Evolutionary conservation across 345 rosid species (phyloP), one percentile per base, ranked within the genome.

Genomic region (rapeseed (Brassica napus)): DNA sequence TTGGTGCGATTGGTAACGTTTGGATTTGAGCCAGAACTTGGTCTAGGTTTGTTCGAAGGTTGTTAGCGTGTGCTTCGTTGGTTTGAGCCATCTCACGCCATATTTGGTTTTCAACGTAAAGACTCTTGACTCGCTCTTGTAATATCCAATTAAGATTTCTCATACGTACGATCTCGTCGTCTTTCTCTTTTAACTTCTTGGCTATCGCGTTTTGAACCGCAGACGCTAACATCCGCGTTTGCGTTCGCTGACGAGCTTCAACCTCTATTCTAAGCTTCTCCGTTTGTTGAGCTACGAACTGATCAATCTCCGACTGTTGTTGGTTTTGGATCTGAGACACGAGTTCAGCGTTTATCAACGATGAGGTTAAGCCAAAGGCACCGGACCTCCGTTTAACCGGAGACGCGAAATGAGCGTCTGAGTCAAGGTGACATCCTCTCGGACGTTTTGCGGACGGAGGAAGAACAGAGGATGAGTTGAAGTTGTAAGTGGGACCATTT

Each of bases 1-100:
- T 54, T 47, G 55, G 55, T 47, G 55, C 55, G 18, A 47, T 75
- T 32, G 69, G 81, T 7, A 77, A 74, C 72, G 49, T 86, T 64
- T 88, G 86, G 26, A 87, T 86, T 68, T 89, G 89, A 52, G 92
- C 91, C 61, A 93, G 83, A 26, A 88, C 89, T 4, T 85, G 90
- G 54, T 84, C 89, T 1, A 93, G 86, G 42, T 89, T 86, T 76
- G 71, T 78, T 2, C 93, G 81, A 15, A 93, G 85, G 2, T 87
- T 84, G 67, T 86, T 89, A 11, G 93, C 93, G 2, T 87, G 83
- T 49, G 91, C 91, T 82, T 93, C 98, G 24, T 89, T 90, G 14
- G 84, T 80, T 47, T 88, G 92, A 0, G 97, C 97, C 24, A 89
- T 65, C 28, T 89, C 90, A 2, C 88, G 77, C 98, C 91, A 91